These are phyloP conservation scores for Xylariomycetidae sp. DNA, from an alignment of 2,329 filamentous ascomycete genomes.

Conservation along the genomic window DNA sequence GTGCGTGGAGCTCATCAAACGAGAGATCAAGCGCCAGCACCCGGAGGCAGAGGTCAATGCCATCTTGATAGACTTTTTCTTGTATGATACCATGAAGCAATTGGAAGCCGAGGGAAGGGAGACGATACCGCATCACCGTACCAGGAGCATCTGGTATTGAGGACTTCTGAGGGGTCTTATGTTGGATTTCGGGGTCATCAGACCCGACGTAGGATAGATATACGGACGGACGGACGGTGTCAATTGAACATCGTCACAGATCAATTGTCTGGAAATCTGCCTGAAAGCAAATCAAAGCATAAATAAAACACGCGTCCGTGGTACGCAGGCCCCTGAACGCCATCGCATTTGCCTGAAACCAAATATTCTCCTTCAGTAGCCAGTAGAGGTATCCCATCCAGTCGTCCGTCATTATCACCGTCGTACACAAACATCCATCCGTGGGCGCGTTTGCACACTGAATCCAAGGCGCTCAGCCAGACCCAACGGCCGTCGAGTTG, in stretches of 20 bases:
- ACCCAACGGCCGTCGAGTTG: slow-evolving; percentile 41
- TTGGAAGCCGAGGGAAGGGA: slow-evolving; percentile 60
- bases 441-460: no score
- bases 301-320: no score
- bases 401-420: no score
- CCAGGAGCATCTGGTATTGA: slow-evolving; percentile 92
- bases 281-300: background rate
- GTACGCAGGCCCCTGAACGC: slow-evolving; percentile 12
- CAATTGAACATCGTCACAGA: no score
- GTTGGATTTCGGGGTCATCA: slow-evolving; percentile 3
- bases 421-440: no score
- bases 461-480: no score
- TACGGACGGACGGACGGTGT: no score
- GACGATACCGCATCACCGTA: slow-evolving; percentile 77
- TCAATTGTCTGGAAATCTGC: slow-evolving; percentile 1
- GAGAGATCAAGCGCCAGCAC: slow-evolving; percentile 71
- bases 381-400: no score
- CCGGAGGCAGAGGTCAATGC: slow-evolving; percentile 74
- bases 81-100: slow-evolving; percentile 93
- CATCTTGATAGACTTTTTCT: slow-evolving; percentile 92
- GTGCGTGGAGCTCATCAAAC: slow-evolving; percentile 84
- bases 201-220: no score
- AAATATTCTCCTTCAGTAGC: slow-evolving; percentile 7
- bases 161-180: slow-evolving; percentile 3
- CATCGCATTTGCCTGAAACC: slow-evolving; percentile 7